phyloP scores from a whole-genome alignment of 2,329 filamentous ascomycete genomes.

The Zarea fungicola region DNA sequence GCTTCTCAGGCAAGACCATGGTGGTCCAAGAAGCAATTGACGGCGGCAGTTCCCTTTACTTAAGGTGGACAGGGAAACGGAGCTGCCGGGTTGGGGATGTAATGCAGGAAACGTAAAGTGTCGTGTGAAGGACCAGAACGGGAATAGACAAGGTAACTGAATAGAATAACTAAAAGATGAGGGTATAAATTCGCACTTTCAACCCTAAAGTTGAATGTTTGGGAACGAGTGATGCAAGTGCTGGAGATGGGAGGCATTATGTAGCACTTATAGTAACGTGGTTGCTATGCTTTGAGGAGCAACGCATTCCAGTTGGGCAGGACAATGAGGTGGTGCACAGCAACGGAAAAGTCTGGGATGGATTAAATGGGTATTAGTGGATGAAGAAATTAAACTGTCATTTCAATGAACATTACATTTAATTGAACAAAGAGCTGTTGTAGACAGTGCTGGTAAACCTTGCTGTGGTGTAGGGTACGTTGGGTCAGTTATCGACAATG shows the following conservation, averaged over 20 bases:
- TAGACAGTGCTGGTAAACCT: neutral
- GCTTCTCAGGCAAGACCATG: slow-evolving; percentile 19
- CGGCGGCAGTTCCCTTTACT: neutral
- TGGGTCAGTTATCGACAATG: too few relatives aligned
- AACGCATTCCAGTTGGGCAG: slow-evolving; percentile 27
- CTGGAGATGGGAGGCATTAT: slow-evolving; percentile 1
- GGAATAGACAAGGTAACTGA: neutral
- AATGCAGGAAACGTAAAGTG: neutral
- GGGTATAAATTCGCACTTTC: neutral
- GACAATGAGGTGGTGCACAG: neutral
- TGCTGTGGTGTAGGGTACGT: too few relatives aligned
- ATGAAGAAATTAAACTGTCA: too few relatives aligned
- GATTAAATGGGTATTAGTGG: too few relatives aligned
- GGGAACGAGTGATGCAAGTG: neutral
- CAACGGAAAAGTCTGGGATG: neutral
- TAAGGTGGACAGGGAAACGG: neutral
- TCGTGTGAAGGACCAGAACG: neutral
- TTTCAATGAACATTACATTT: too few relatives aligned
- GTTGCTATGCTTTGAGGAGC: slow-evolving; percentile 23
- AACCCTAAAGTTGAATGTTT: neutral
- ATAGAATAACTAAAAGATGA: neutral
- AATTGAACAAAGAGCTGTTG: neutral
- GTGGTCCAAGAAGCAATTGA: slow-evolving; percentile 13
- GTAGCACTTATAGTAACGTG: neutral
- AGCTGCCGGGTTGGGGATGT: too few relatives aligned